phyloP scores from a whole-genome alignment of 495 filamentous ascomycete genomes.

The Hypoxylon fragiforme region DNA sequence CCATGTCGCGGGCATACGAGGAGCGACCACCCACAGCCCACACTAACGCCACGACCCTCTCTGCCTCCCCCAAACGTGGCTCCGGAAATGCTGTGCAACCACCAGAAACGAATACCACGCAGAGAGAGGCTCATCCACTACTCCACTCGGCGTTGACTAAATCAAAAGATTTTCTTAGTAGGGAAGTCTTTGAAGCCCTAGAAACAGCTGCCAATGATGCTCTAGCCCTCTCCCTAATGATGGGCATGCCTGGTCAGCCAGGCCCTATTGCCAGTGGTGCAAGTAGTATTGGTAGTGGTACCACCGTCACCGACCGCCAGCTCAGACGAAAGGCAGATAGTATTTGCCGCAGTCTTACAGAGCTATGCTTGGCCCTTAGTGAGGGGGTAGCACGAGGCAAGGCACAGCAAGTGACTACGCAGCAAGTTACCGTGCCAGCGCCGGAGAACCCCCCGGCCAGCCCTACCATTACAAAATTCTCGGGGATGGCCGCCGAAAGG shows the following conservation, averaged over 20 bases:
- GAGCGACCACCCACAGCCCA: conserved; percentile 89
- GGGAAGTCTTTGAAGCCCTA: conserved; percentile 77
- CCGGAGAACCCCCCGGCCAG: conserved; percentile 38
- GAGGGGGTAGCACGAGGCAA: conserved; percentile 52
- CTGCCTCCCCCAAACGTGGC: conserved; percentile 75
- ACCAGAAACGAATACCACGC: conserved; percentile 36
- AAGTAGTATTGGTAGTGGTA: conserved; percentile 64
- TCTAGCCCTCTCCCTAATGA: conserved; percentile 69
- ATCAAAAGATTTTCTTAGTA: conserved; percentile 64
- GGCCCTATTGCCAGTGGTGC: conserved; percentile 63
- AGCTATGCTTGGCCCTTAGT: conserved; percentile 84
- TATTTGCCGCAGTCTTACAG: conserved; percentile 88
- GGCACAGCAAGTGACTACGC: conserved; percentile 37
- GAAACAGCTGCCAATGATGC: conserved; percentile 84
- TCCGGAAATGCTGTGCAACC: conserved; percentile 51
- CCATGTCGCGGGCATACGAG: conserved; percentile 71
- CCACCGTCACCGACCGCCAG: conserved; percentile 73
- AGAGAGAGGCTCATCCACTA: conserved; percentile 68
- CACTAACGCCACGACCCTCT: conserved; percentile 91
- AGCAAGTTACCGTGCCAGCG: too few relatives aligned
- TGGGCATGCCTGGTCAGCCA: conserved; percentile 64
- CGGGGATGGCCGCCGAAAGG: conserved; percentile 37
- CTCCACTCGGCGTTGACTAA: conserved; percentile 80
- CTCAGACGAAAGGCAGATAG: conserved; percentile 88
- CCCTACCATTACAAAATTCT: conserved; percentile 42